Conservation (phyloP, 352 stramenopile genomes). For the Globisporangium camurandrum region DNA sequence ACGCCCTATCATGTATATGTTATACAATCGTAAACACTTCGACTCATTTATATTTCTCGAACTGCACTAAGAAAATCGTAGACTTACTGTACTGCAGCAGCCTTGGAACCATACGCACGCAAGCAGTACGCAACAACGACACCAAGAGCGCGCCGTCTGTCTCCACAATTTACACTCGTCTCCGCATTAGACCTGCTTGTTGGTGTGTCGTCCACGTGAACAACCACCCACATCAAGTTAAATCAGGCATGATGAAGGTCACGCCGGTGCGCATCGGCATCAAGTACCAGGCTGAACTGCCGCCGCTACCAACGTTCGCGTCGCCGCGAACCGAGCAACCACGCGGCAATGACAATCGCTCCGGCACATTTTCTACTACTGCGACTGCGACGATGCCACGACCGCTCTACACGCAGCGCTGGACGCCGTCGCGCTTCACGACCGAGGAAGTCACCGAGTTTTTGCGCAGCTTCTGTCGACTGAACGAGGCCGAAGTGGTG, state of each 20-base stretch:
- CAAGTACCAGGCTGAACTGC: slow-evolving; percentile 47
- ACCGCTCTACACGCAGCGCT: slow-evolving; percentile 30
- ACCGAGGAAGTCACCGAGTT: slow-evolving; percentile 44
- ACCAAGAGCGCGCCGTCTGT: too few relatives aligned
- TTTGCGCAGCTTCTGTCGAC: slow-evolving; percentile 29
- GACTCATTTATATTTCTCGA: too few relatives aligned
- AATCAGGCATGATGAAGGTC: slow-evolving; percentile 17
- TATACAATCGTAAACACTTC: too few relatives aligned
- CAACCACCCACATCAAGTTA: too few relatives aligned
- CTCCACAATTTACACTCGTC: too few relatives aligned
- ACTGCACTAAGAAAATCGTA: too few relatives aligned
- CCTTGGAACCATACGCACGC: too few relatives aligned
- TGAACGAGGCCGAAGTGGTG: slow-evolving; percentile 54
- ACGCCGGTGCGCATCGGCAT: slow-evolving; percentile 22
- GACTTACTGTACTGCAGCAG: too few relatives aligned
- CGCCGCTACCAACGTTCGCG: slow-evolving; percentile 34
- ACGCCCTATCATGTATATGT: too few relatives aligned
- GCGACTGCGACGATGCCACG: not conserved
- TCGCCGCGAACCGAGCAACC: not conserved
- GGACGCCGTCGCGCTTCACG: slow-evolving; percentile 21
- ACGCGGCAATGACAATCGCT: not conserved
- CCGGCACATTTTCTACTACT: not conserved
- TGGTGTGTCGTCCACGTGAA: too few relatives aligned
- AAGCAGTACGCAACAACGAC: too few relatives aligned
- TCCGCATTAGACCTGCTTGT: too few relatives aligned